phyloP scores from a whole-genome alignment of 148 eudicot species.

The Euryodendron excelsum region DNA sequence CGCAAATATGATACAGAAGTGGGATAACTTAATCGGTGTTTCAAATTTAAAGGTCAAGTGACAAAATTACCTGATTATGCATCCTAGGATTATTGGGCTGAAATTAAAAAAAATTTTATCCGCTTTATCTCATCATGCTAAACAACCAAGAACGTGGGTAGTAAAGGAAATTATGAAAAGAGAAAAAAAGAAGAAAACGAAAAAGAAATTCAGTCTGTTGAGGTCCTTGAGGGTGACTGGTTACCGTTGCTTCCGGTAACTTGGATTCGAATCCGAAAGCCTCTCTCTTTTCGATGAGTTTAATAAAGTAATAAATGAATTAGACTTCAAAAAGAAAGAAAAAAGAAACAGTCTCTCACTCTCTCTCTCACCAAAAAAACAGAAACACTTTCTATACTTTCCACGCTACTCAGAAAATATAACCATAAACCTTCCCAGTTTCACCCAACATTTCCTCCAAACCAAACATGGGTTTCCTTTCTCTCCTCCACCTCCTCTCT shows the following conservation, averaged over 20 bases:
- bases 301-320: too few relatives aligned
- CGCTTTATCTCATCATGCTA: too few relatives aligned
- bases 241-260: constrained; percentile 11
- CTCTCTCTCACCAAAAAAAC: background rate
- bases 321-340: background rate
- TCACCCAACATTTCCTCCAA: background rate
- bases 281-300: background rate
- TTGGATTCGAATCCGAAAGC: constrained; percentile 10
- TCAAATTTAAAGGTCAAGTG: too few relatives aligned
- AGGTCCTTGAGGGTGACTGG: constrained; percentile 6
- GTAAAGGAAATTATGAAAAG: too few relatives aligned
- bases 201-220: too few relatives aligned
- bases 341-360: background rate
- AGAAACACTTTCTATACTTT: background rate
- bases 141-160: too few relatives aligned
- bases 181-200: too few relatives aligned
- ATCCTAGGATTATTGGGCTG: too few relatives aligned
- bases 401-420: background rate
- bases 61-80: too few relatives aligned
- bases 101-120: too few relatives aligned
- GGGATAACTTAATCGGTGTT: too few relatives aligned
- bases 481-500: background rate
- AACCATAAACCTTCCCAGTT: background rate
- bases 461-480: constrained; percentile 17
- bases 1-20: too few relatives aligned